Percentiles rank a stretch among this genome's conserved stretches.
Conservation (phyloP, 495 filamentous ascomycete species). For the Mytilinidion resinicola region DNA sequence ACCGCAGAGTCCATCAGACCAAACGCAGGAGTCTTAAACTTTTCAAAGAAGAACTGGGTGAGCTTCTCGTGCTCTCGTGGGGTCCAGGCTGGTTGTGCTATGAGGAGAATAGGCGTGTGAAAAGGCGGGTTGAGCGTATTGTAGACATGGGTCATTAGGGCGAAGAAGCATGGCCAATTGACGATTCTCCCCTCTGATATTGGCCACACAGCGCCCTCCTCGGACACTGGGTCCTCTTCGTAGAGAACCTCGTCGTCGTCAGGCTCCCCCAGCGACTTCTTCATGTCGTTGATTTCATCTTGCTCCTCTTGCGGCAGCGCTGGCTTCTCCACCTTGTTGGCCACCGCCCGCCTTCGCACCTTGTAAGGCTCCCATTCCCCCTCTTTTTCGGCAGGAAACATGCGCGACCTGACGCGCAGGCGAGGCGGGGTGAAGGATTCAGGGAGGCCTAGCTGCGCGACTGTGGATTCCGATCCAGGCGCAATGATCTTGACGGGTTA, state of each 20-base stretch:
- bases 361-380: conserved; percentile 80
- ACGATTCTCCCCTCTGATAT: conserved; percentile 76
- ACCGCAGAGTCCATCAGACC: conserved; percentile 78
- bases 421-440: conserved; percentile 85
- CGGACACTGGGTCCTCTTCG: conserved; percentile 80
- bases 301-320: conserved; percentile 14
- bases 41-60: conserved; percentile 91
- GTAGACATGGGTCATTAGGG: conserved; percentile 81
- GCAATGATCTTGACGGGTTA: conserved; percentile 64
- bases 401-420: conserved; percentile 77
- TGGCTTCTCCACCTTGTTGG: conserved; percentile 26
- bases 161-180: conserved; percentile 86
- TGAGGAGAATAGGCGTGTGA: conserved; percentile 87
- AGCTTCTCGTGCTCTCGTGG: conserved; percentile 72
- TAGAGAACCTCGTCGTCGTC: conserved; percentile 50
- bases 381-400: conserved; percentile 77
- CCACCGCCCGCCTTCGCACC: conserved; percentile 58
- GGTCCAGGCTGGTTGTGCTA: conserved; percentile 81
- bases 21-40: conserved; percentile 88
- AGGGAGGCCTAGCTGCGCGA: conserved; percentile 86
- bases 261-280: conserved; percentile 31
- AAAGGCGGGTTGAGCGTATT: conserved; percentile 80
- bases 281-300: conserved; percentile 30
- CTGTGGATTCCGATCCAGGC: conserved; percentile 86
- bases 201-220: conserved; percentile 85